Percentiles rank a stretch among this genome's conserved stretches.
phyloP scores from a whole-genome alignment of 305 asterid species.

The Fraxinus sp. region DNA sequence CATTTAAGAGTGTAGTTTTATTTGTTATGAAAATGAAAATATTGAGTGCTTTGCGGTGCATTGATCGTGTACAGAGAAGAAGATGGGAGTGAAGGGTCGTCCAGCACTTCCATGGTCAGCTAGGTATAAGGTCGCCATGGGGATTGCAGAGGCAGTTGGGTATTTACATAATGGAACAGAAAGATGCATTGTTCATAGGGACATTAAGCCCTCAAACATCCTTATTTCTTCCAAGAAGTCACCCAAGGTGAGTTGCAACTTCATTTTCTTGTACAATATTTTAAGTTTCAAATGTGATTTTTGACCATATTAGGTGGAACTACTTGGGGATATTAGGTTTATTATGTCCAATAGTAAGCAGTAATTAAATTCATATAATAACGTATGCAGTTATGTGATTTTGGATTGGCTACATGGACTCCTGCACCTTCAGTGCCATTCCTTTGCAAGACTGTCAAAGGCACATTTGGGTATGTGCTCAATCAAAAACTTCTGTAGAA shows the following conservation, averaged over 20 bases:
- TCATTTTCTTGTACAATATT: constrained; percentile 12
- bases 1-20: background rate
- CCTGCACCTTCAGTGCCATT: constrained; percentile 82
- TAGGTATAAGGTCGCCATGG: constrained; percentile 66
- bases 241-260: constrained; percentile 51
- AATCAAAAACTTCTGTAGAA: background rate
- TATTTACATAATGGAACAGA: constrained; percentile 70
- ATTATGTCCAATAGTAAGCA: background rate
- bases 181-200: constrained; percentile 83
- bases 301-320: constrained; percentile 24
- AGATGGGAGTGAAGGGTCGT: constrained; percentile 55
- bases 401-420: constrained; percentile 93
- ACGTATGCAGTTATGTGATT: constrained; percentile 69
- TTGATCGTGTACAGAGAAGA: constrained; percentile 50
- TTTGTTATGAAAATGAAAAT: background rate
- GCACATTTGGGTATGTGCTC: constrained; percentile 78
- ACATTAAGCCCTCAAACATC: constrained; percentile 89
- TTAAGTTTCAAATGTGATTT: background rate
- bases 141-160: constrained; percentile 72
- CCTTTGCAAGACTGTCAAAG: constrained; percentile 90
- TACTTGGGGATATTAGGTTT: background rate
- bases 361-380: constrained; percentile 7
- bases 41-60: constrained; percentile 6
- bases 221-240: constrained; percentile 72
- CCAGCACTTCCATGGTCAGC: constrained; percentile 59